Evolutionary conservation across 2,329 filamentous ascomycete species (phyloP), one percentile per base, ranked within the genome.

Genomic region (Cercospora zeae-maydis): DNA sequence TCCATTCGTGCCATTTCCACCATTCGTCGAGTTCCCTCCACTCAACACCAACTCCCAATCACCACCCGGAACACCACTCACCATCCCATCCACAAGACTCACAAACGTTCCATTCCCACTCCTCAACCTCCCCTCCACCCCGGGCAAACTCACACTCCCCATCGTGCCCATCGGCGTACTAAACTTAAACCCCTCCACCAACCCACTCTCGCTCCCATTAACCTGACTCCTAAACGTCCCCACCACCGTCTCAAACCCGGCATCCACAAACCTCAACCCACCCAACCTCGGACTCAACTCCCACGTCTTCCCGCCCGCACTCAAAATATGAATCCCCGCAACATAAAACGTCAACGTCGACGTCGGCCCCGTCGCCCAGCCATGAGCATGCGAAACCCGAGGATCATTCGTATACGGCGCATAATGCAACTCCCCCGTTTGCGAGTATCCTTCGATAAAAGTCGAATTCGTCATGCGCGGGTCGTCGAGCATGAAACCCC

Each of bases 401-500:
- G 80, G 74, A 59, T 82, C 79, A 63, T 83, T 81, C 0, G 66
- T 66, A 63, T 84, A 84, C 0, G 80, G 79, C 2, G 80, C 78
- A 58, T 84, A 83, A 63, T 80, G 78, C 16, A 83, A 68, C 2
- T 74, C 72, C 1, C 82, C 82, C 34, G 79, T 76, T 0, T 75
- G 77, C 1, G 75, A 72, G 58, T 82, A 83, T 0, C 82, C 82
- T 67, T 84, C 82, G 59, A 82, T 80, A 56, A 83, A 83, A 0
- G 81, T 82, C 0, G 75, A 78, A 52, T 83, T 81, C 1, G 82
- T 84, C 80, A 83, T 83, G 36, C 80, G 75, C 0, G 80, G 77
- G 59, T 83, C 79, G 14, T 83, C 76, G 4, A 85, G 78, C 82
- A 85, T 84, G 67, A 82, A 85, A 21, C 71, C 72, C 82, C 82